phyloP scores from a whole-genome alignment of 352 stramenopile species.

The Phytopythium delawarense region DNA sequence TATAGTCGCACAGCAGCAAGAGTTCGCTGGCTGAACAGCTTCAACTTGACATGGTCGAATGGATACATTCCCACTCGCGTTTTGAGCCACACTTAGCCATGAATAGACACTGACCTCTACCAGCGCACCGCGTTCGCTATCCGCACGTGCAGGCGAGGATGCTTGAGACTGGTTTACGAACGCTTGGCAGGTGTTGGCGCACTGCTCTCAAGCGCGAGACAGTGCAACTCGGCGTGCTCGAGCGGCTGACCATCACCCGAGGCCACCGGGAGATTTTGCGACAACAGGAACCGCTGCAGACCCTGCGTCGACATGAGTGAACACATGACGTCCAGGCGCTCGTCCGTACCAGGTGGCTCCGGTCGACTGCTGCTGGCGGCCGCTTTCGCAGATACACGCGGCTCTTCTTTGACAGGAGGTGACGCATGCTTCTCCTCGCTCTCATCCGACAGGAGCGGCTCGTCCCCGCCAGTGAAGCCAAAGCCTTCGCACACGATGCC shows the following conservation, averaged over 20 bases:
- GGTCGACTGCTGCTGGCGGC: not conserved
- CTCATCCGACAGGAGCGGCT: constrained; percentile 3
- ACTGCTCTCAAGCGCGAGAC: constrained; percentile 21
- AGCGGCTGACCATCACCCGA: constrained; percentile 19
- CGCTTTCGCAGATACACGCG: not conserved
- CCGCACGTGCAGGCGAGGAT: not conserved
- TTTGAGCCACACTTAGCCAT: not conserved
- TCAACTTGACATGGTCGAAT: not conserved
- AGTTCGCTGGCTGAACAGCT: not conserved
- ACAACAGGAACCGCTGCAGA: constrained; percentile 54
- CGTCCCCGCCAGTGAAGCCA: constrained; percentile 24
- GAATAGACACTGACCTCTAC: not conserved
- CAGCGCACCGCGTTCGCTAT: not conserved
- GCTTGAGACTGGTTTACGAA: not conserved
- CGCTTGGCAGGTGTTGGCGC: constrained; percentile 3
- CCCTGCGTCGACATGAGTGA: constrained; percentile 69
- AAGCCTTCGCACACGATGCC: constrained; percentile 24
- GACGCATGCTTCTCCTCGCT: constrained; percentile 10
- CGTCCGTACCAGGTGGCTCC: constrained; percentile 1
- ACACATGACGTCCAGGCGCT: constrained; percentile 72
- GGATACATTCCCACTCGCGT: not conserved
- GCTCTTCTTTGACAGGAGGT: not conserved
- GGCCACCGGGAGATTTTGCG: constrained; percentile 42
- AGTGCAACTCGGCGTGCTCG: constrained; percentile 62
- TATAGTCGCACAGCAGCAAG: not conserved